These are phyloP conservation scores for Fusarium continuum DNA, from an alignment of 2,329 filamentous ascomycete species.

Conservation along the genomic window DNA sequence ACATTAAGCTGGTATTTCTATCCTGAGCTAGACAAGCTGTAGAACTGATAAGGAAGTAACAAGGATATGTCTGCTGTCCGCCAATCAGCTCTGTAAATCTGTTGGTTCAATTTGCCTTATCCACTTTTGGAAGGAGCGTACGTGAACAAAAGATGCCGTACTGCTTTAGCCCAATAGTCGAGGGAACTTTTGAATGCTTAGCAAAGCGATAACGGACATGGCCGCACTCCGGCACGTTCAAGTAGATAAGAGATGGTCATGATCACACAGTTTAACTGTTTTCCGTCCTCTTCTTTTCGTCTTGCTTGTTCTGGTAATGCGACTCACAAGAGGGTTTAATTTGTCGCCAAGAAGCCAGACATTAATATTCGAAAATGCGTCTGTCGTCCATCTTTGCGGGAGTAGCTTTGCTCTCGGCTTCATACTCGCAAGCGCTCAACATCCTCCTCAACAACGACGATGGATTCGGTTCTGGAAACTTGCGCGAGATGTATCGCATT, in stretches of 20 bases:
- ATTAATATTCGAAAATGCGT: slow-evolving; percentile 35
- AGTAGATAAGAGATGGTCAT: slow-evolving; percentile 17
- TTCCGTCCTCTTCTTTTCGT: not conserved
- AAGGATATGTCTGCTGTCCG: not conserved
- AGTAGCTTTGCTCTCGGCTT: slow-evolving; percentile 26
- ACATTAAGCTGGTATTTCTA: not conserved
- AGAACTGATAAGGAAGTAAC: not conserved
- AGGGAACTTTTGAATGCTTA: slow-evolving; percentile 28
- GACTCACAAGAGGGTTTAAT: not conserved
- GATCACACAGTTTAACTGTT: not conserved
- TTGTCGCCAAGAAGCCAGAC: not conserved
- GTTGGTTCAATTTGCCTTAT: not conserved
- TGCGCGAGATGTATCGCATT: slow-evolving; percentile 45
- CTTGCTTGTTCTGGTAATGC: not conserved
- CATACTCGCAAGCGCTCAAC: slow-evolving; percentile 39
- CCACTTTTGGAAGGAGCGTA: slow-evolving; percentile 28
- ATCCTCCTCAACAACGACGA: slow-evolving; percentile 47
- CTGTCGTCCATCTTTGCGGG: slow-evolving; percentile 28
- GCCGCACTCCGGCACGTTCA: not conserved
- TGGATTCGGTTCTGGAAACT: slow-evolving; percentile 45
- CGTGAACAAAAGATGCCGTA: not conserved
- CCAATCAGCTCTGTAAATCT: not conserved
- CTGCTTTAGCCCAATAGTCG: not conserved
- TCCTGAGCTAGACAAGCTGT: not conserved
- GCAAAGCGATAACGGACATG: slow-evolving; percentile 21